Conservation (phyloP, 2,329 filamentous ascomycete genomes). For the Arthrobotrys entomopaga region DNA sequence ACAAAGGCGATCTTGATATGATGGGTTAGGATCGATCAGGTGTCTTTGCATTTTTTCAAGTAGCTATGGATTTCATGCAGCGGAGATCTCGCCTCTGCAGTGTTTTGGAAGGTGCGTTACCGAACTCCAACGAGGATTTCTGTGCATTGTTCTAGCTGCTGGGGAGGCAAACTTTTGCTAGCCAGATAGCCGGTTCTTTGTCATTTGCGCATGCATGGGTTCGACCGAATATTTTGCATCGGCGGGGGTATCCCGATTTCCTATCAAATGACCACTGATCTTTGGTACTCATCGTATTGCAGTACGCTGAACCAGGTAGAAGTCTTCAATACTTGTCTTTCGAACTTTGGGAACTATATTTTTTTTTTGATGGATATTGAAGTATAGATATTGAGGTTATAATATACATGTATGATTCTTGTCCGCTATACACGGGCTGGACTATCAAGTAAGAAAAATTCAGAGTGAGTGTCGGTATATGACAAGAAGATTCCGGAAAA, state of each 20-base stretch:
- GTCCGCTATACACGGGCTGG: slow-evolving; percentile 41
- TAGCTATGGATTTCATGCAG: slow-evolving; percentile 23
- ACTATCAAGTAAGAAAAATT: slow-evolving; percentile 18
- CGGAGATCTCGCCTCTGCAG: slow-evolving; percentile 40
- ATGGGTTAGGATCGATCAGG: no score
- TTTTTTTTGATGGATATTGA: background rate
- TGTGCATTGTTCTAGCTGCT: background rate
- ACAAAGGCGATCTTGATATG: no score
- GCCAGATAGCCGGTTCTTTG: no score
- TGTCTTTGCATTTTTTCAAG: no score
- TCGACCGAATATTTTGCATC: background rate
- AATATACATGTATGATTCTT: slow-evolving; percentile 37
- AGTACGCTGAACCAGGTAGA: background rate
- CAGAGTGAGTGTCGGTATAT: slow-evolving; percentile 18
- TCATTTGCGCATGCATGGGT: background rate
- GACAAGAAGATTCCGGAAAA: slow-evolving; percentile 15
- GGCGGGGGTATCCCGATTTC: background rate
- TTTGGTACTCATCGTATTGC: slow-evolving; percentile 1
- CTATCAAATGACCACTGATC: background rate
- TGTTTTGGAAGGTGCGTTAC: slow-evolving; percentile 32
- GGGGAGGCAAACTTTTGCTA: no score
- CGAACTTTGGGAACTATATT: no score
- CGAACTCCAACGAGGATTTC: slow-evolving; percentile 16
- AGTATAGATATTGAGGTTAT: slow-evolving; percentile 34
- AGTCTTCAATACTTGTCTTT: background rate